Evolutionary conservation across 257 asterid genomes (phyloP), one percentile per base, ranked within the genome.

Genomic region (Nyctanthes arbortristis): DNA sequence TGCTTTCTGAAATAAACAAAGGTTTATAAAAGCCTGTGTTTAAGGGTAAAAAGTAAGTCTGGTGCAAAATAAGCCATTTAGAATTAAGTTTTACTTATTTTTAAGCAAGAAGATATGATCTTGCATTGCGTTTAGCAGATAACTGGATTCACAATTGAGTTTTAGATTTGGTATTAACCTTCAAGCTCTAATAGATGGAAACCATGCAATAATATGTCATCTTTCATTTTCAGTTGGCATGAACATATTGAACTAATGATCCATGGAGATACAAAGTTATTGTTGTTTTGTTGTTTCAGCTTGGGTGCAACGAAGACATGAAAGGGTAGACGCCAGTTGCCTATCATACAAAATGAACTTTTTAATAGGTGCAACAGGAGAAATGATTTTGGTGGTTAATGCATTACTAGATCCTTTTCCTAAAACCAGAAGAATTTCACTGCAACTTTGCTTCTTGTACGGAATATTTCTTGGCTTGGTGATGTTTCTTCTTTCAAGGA

Each of bases 381-480:
- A 36, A 33, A 55, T 57, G 0, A 16, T 67, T 29, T 10, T 27
- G n/a, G 25, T 30, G 35, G 39, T 67, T 65, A 24, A 69, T 35
- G 40, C 24, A 10, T 25, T 47, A 14, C 24, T 33, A 25, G 73
- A 24, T 52, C 59, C 8, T 47, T 66, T 62, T 74, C 18, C 20
- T 62, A 30, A 70, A 47, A 27, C 71, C 14, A 22, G 12, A 57
- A 35, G 73, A 72, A 40, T 69, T 22, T 52, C 59, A 52, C 58
- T 75, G 78, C 31, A 57, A 62, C 30, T 24, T 20, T 72, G 69
- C 34, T 80, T 80, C 77, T 28, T 78, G 70, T 67, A 56, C 92
- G 87, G 91, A 72, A 66, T 52, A 40, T 78, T 61, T 77, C 77
- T 77, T 65, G 67, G 74, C 84, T 81, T 18, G 87, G 85, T 74